Percentiles rank a stretch among this genome's conserved stretches.
These are phyloP conservation scores for Silybum marianum DNA, from an alignment of 129 eudicot species.

Conservation along the genomic window DNA sequence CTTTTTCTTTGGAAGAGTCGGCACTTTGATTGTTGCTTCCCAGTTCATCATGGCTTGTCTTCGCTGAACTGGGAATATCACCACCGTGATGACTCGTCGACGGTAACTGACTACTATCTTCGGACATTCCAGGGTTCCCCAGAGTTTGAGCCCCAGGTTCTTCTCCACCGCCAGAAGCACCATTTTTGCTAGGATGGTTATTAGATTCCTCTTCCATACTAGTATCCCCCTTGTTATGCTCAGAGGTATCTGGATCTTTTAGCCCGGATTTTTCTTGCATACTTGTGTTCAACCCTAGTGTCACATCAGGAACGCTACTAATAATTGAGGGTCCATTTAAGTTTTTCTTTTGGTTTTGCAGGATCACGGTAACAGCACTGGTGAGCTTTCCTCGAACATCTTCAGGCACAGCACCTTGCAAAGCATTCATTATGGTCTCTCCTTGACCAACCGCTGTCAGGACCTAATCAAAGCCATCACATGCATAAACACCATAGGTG, in stretches of 20 bases:
- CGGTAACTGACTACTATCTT: slow-evolving; percentile 33
- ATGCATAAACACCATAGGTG: not conserved
- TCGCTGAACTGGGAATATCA: slow-evolving; percentile 35
- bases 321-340: slow-evolving; percentile 45
- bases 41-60: slow-evolving; percentile 22
- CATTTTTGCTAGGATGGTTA: slow-evolving; percentile 31
- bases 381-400: slow-evolving; percentile 90
- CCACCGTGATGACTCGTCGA: slow-evolving; percentile 30
- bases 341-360: slow-evolving; percentile 55
- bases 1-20: slow-evolving; percentile 31
- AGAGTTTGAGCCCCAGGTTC: slow-evolving; percentile 34
- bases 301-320: slow-evolving; percentile 36
- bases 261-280: slow-evolving; percentile 26
- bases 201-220: slow-evolving; percentile 33
- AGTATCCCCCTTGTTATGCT: slow-evolving; percentile 28
- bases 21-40: slow-evolving; percentile 23
- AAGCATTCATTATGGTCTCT: slow-evolving; percentile 78
- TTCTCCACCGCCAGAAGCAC: slow-evolving; percentile 30
- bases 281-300: slow-evolving; percentile 47
- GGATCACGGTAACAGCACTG: slow-evolving; percentile 62
- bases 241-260: slow-evolving; percentile 39
- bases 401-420: slow-evolving; percentile 97
- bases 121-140: slow-evolving; percentile 30
- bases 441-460: slow-evolving; percentile 81
- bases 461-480: slow-evolving; percentile 50